Evolutionary conservation across 2,329 filamentous ascomycete genomes (phyloP), one percentile per base, ranked within the genome.

Genomic region (Fusarium hostae): DNA sequence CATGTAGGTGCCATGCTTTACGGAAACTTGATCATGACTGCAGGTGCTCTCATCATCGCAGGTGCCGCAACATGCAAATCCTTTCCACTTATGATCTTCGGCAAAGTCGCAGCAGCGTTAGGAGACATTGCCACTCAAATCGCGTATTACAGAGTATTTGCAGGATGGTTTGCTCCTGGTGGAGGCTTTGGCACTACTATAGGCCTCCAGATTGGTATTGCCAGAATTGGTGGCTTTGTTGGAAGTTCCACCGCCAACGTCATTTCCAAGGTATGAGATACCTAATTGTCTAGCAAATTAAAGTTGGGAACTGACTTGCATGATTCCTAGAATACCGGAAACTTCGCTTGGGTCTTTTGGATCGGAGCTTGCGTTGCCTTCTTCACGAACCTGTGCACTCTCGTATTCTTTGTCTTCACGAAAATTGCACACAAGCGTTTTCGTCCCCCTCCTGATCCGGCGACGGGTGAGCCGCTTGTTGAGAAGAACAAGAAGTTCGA

Each of bases 281-380:
- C 9, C n/a, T 2, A 6, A 24, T 12, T 1, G 0, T 2, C 5
- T 3, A 2, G 4, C 11, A 18, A 13, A 34, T 26, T 8, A 15
- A 0, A 18, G 5, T 10, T 1, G 9, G 4, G 2, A 13, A 22
- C 10, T 32, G 3, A 48, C 7, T 8, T 0, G 0, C 1, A 12
- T n/a, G 1, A 6, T 13, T 7, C 2, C 3, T 3, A 34, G 47
- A 52, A 52, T 12, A 52, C 34, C 0, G 48, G 48, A n/a, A 52
- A 52, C 24, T 52, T 52, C 3, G 24, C 34, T 16, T 52, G 48
- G 48, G 48, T 52, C 34, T 52, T 52, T 0, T 52, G 48, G 48
- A 52, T 52, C 0, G 48, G 48, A 0, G 48, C 48, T 3, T 52
- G 34, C 9, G 48, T 39, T 0, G 48, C 34, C 0, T 52, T 52